A percentile compares a stretch with the other conserved stretches of the same genome.
These are phyloP conservation scores for Colletotrichum sp. DNA, from an alignment of 2,329 filamentous ascomycete species.

Conservation along the genomic window DNA sequence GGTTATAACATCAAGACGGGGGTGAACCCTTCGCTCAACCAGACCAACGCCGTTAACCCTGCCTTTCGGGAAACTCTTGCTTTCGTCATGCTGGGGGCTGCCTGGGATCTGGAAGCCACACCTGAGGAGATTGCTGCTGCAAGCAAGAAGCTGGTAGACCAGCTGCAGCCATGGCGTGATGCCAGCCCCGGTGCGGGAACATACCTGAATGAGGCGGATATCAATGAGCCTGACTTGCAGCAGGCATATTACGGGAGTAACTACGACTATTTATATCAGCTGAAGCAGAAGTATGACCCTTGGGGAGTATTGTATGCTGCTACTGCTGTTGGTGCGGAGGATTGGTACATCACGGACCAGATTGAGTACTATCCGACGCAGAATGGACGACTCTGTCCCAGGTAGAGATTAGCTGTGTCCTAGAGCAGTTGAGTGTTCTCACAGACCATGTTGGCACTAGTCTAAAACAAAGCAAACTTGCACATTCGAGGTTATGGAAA, in stretches of 20 bases:
- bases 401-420: not conserved
- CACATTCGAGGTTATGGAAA: not conserved
- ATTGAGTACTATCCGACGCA: not conserved
- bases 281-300: conserved; percentile 42
- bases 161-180: conserved; percentile 25
- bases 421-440: not conserved
- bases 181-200: conserved; percentile 29
- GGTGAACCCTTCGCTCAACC: conserved; percentile 32
- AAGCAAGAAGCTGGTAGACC: conserved; percentile 31
- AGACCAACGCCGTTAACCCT: conserved; percentile 38
- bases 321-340: conserved; percentile 41
- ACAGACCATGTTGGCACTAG: not conserved
- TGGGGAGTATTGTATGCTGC: conserved; percentile 38
- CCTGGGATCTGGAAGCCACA: conserved; percentile 29
- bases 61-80: conserved; percentile 44
- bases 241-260: conserved; percentile 40
- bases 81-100: conserved; percentile 33
- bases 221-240: conserved; percentile 40
- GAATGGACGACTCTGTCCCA: not conserved
- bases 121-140: conserved; percentile 27
- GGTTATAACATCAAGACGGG: conserved; percentile 25
- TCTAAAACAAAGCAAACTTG: not conserved
- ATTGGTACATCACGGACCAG: conserved; percentile 31
- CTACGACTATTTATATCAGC: conserved; percentile 35
- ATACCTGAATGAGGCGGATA: conserved; percentile 37